These are phyloP conservation scores for Tanacetum coccineum DNA, from an alignment of 129 eudicot genomes.

Conservation along the genomic window DNA sequence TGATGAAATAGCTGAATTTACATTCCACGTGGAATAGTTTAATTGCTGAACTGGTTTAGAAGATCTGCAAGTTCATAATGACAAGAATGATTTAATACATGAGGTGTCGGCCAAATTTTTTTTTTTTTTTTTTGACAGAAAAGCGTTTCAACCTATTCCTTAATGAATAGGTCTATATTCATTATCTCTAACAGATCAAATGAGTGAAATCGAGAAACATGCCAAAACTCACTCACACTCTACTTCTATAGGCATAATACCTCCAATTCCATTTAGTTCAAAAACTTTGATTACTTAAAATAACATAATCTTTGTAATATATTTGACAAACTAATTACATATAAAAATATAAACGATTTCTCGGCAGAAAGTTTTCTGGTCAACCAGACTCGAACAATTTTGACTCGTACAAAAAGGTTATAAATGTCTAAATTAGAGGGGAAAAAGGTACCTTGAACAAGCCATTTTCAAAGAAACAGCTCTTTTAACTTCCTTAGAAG, in stretches of 20 bases:
- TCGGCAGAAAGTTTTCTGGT: neutral
- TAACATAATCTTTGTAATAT: neutral
- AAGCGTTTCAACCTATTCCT: no score
- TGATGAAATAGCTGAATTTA: conserved; percentile 67
- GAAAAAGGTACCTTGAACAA: conserved; percentile 56
- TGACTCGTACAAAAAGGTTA: neutral
- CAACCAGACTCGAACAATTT: neutral
- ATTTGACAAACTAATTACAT: no score
- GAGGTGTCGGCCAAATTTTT: neutral
- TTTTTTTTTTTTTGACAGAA: no score
- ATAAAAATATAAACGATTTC: no score
- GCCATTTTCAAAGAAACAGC: conserved; percentile 69
- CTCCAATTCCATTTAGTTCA: neutral
- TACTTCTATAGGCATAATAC: neutral
- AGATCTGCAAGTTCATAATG: conserved; percentile 47
- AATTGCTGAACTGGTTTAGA: conserved; percentile 74
- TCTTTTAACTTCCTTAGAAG: conserved; percentile 79
- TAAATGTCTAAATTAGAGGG: neutral
- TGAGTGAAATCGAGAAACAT: neutral
- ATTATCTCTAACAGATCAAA: neutral
- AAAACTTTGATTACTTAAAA: neutral
- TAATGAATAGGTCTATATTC: no score
- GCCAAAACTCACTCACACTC: neutral
- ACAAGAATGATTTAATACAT: neutral
- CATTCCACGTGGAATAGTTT: conserved; percentile 76